Conservation (phyloP, 331 rosid species). For the Phaseolus coccineus region DNA sequence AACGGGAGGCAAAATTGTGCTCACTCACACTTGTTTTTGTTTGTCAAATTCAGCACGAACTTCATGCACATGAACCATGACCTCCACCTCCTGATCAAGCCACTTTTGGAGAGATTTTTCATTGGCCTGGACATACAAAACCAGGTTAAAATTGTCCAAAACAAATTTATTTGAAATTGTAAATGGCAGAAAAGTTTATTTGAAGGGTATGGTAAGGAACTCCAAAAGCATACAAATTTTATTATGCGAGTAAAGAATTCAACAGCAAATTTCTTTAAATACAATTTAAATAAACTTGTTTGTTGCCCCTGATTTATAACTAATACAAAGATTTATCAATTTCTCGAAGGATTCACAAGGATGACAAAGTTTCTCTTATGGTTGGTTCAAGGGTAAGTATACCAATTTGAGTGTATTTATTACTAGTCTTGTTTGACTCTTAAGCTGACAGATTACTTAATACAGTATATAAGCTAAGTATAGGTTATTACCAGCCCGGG, state of each 20-base stretch:
- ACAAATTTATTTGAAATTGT: background rate
- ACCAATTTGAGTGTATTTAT: conserved; percentile 1
- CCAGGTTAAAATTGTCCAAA: background rate
- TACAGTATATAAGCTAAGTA: background rate
- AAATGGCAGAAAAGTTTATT: background rate
- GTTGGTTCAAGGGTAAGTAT: conserved; percentile 19
- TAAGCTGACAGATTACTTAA: conserved; percentile 31
- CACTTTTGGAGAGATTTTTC: conserved; percentile 51
- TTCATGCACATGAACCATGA: conserved; percentile 69
- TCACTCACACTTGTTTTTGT: conserved; percentile 77
- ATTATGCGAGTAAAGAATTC: conserved; percentile 5
- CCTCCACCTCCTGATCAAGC: conserved; percentile 85
- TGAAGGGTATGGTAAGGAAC: background rate
- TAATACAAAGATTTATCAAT: conserved; percentile 13
- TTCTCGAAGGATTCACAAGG: conserved; percentile 34
- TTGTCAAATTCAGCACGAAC: conserved; percentile 69
- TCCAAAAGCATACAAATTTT: conserved; percentile 15
- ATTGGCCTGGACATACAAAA: conserved; percentile 40
- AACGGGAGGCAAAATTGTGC: background rate
- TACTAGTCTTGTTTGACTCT: background rate
- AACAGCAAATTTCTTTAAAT: background rate
- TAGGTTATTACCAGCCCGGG: conserved; percentile 51
- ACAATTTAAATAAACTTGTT: conserved; percentile 21
- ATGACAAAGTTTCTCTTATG: conserved; percentile 27
- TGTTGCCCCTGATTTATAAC: conserved; percentile 17